Conservation (phyloP, 73 alveolate species). For the Paramecium primaurelia region DNA sequence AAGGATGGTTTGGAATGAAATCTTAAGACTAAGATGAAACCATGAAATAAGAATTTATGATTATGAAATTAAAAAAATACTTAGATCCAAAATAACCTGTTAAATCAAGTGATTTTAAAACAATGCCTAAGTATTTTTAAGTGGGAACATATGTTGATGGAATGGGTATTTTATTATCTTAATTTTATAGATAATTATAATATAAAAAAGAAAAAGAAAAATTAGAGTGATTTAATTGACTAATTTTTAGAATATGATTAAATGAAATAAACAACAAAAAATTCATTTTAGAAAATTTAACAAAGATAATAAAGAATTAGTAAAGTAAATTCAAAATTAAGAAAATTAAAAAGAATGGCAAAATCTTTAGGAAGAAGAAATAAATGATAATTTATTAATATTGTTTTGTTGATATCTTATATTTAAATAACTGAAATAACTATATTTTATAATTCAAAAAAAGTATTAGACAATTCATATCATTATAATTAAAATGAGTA, state of each 20-base stretch:
- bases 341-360: not conserved
- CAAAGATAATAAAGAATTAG: not conserved
- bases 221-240: not conserved
- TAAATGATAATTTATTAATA: not conserved
- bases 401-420: not conserved
- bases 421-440: not conserved
- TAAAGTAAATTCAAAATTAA: conserved; percentile 18
- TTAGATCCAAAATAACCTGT: conserved; percentile 30
- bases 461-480: not conserved
- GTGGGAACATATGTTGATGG: conserved; percentile 46
- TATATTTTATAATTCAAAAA: not conserved
- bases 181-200: conserved; percentile 27
- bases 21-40: conserved; percentile 15
- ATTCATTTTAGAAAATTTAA: not conserved
- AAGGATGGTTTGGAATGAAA: conserved; percentile 51
- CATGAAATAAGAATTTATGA: not conserved
- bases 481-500: not conserved
- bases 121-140: conserved; percentile 21
- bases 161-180: not conserved
- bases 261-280: not conserved
- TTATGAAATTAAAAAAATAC: conserved; percentile 28
- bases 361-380: conserved; percentile 11
- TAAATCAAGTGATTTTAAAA: conserved; percentile 1
- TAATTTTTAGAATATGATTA: not conserved
- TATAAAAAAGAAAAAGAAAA: not conserved